Evolutionary conservation across 2,329 filamentous ascomycete species (phyloP), one percentile per base, ranked within the genome.

Genomic region (Scortechinia acanthostroma): DNA sequence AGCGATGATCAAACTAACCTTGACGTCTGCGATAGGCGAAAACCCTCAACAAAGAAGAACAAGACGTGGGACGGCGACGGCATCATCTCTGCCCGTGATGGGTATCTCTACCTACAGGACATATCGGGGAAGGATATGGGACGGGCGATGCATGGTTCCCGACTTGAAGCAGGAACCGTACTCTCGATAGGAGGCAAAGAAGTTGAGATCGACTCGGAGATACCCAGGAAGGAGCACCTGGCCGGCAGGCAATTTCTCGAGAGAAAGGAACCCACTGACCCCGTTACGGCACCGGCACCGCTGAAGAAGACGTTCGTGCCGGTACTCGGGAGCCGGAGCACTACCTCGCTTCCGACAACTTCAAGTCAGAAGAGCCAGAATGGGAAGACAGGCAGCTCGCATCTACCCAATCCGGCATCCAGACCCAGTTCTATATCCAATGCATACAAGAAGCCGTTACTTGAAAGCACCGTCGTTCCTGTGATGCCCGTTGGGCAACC

Each of bases 31-130:
- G 25, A 30, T 40, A 79, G 77, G 83, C 77, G 84, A 17, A 86
- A 85, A 58, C 76, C 74, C 44, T 86, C 81, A 0, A 74, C 67
- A 4, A 88, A 86, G 59, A 88, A 88, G 62, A 78, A 88, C 60
- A 88, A 88, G 58, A 88, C 81, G 3, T 88, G 84, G 83, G 83
- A 88, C 54, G 83, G 83, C 2, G 84, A 88, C 60, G 84, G 82
- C 2, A 69, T 86, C 2, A 66, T 88, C 5, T 67, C 70, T 3
- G 67, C 83, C 3, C 61, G 65, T 2, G 35, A 10, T 6, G 80
- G 80, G 3, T 74, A 74, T 54, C 80, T 75, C 3, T 70, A 68
- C 45, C 66, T 88, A 15, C 75, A 80, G 48, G 80, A 87, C 56
- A 69, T 76, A 10, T 73, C 73, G 1, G 83, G 83, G 2, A 75